Percentiles rank a stretch among this genome's conserved stretches.
Evolutionary conservation across 2,329 filamentous ascomycete genomes (phyloP).

Genomic region (Chrysosphaeria jannelii): DNA sequence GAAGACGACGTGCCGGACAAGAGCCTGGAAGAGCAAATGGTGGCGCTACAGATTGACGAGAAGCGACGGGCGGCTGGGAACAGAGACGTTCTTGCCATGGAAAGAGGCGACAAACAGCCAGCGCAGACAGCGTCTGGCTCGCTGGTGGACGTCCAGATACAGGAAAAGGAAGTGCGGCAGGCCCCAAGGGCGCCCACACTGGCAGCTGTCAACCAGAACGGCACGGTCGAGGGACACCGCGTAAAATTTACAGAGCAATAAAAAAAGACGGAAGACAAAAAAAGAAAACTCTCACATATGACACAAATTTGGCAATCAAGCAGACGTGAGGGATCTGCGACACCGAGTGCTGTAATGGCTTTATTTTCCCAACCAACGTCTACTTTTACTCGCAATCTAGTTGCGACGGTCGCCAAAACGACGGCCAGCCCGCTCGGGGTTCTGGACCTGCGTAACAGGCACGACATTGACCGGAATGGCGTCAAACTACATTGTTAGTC

Average conservation of each 20-base stretch:
- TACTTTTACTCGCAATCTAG: no score
- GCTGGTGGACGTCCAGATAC: conserved; percentile 17
- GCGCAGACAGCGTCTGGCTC: conserved; percentile 5
- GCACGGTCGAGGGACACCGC: no score
- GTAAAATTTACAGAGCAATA: no score
- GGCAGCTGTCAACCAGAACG: conserved; percentile 10
- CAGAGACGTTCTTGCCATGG: conserved; percentile 16
- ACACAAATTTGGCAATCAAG: no score
- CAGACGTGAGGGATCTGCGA: no score
- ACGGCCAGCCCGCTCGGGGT: conserved; percentile 36
- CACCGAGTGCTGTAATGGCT: no score
- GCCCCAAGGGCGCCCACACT: conserved; percentile 12
- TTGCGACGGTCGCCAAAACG: conserved; percentile 15
- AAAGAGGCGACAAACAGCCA: conserved; percentile 14
- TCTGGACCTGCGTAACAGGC: conserved; percentile 65
- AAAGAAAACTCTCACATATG: no score
- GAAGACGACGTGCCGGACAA: conserved; percentile 27
- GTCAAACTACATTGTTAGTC: conserved; percentile 43
- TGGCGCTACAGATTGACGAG: conserved; percentile 14
- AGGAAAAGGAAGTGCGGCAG: conserved; percentile 17
- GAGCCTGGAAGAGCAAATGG: conserved; percentile 10
- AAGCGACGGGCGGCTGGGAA: conserved; percentile 12
- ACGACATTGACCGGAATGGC: conserved; percentile 90
- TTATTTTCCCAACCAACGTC: no score
- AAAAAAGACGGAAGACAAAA: no score